Base-by-base conservation (phyloP, 2,329 filamentous ascomycete species). In the Paramyrothecium sp. region DNA sequence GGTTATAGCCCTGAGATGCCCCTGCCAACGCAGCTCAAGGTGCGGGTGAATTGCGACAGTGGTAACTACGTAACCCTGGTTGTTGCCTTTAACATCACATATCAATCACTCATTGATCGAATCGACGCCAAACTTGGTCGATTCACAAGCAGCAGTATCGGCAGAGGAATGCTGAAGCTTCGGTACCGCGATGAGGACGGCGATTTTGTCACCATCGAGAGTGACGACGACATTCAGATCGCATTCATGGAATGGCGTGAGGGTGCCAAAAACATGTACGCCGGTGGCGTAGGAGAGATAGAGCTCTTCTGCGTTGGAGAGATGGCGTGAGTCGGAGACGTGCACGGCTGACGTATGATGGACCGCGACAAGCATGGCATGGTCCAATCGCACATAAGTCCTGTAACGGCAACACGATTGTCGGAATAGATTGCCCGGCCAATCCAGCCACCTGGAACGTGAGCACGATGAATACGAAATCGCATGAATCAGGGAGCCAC, bases 241-340 rank as follows among this genome's bases (percentile, higher is more conserved):
- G 95, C 95, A 4, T 97, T 99, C 69, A 89, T 93, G 72, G 93
- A 96, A 65, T 97, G 93, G 93, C 87, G 90, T 34, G 92, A 97
- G 69, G 89, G 82, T 71, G 70, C 78, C 30, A 75, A 75, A 58
- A 79, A 79, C 63, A 78, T 79, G 71, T 81, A 83, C 54, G 81
- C 84, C 54, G 89, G 88, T 48, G 87, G 89, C 63, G 87, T 96
- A 48, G 92, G 91, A 63, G 92, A 97, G 80, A 96, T 97, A 73
- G 91, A 96, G 72, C 84, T 95, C 60, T 94, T 90, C 77, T 94
- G 91, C 75, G 79, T 88, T 63, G 78, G 85, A 69, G 81, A 81
- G 59, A 76, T 69, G 53, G 65, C 68, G 57, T 65, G 62, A 59
- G 23, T 7, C 49, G 13, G 41, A 30, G 5, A 30, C 26, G 10